Base-by-base conservation (phyloP, 345 rosid genomes). In the Viola odorata region DNA sequence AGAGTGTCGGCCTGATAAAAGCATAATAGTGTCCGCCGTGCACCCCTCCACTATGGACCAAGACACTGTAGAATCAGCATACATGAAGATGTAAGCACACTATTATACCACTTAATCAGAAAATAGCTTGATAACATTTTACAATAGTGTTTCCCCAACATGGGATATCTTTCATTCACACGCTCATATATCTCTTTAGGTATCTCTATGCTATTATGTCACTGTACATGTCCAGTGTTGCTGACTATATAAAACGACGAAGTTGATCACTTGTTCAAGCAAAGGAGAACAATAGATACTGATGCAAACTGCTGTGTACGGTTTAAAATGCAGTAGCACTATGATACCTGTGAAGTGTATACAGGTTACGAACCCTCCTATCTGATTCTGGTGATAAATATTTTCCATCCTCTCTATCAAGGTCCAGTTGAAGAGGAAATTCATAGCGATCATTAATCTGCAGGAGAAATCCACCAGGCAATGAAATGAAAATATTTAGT, bases 11-110 rank as follows among this genome's bases (percentile, higher is more conserved):
- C 75, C 98, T 81, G 73, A 92, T 92, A 76, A 78, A 92, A n/a
- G 98, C 98, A 70, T 89, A 89, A 79, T 92, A 89, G 73, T 92
- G 98, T 58, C 98, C 98, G 67, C 95, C 96, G 74, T 89, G 96
- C 75, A 89, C 96, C 59, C 96, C 98, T 41, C 96, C 98, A 56
- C 96, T 92, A 65, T 92, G 98, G 75, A 92, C 98, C 60, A 92
- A 71, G 70, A 92, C 98, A 74, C 98, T 92, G 89, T 40, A 68
- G 77, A 73, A 63, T 53, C 79, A 76, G 41, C 14, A 53, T 44
- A 40, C n/a, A 54, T 6, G 47, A 14, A 50, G 7, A 61, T 36
- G 42, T 44, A 9, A 63, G 15, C 41, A 53, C 36, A 15, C 32
- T 37, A 32, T 37, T 38, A 55, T 3, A 16, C 5, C 38, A 5